Evolutionary conservation across 139 green algal species (phyloP).

Genomic region (Eudorina sp.): DNA sequence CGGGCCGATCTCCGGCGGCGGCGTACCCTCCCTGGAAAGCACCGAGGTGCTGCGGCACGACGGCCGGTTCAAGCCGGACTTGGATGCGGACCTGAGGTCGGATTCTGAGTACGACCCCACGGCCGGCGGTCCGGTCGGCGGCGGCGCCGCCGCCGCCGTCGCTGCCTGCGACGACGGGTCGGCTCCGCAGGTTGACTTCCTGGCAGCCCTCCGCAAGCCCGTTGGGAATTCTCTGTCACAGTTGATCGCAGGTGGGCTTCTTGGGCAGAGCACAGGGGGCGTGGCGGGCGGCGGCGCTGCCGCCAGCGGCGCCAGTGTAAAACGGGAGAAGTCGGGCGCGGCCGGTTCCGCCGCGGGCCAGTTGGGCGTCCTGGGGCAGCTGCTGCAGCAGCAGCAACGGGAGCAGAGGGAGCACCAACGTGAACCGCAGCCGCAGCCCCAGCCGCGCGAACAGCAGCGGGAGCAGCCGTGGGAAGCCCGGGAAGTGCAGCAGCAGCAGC

Average conservation of each 20-base stretch:
- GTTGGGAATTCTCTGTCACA: background rate
- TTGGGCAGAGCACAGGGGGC: background rate
- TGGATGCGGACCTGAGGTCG: constrained; percentile 5
- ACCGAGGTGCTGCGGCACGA: constrained; percentile 20
- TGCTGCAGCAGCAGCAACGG: constrained; percentile 26
- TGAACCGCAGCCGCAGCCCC: no score
- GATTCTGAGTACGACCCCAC: constrained; percentile 28
- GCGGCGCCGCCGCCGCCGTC: background rate
- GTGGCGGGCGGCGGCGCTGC: background rate
- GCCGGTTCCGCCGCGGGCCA: background rate
- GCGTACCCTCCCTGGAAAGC: background rate
- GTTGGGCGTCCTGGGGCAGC: constrained; percentile 26
- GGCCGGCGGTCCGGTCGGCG: background rate
- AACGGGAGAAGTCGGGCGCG: background rate
- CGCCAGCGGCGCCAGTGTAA: background rate
- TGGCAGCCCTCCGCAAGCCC: constrained; percentile 17
- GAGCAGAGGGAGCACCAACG: background rate
- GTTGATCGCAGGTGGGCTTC: constrained; percentile 5
- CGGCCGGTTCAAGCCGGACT: constrained; percentile 3
- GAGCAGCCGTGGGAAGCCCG: background rate
- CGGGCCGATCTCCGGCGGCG: background rate
- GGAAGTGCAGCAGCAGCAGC: background rate
- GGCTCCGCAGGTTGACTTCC: constrained; percentile 17
- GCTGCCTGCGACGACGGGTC: background rate
- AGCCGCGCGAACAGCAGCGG: background rate